Base-by-base conservation (phyloP, 306 rosid species). In the Vigna nakashimae region DNA sequence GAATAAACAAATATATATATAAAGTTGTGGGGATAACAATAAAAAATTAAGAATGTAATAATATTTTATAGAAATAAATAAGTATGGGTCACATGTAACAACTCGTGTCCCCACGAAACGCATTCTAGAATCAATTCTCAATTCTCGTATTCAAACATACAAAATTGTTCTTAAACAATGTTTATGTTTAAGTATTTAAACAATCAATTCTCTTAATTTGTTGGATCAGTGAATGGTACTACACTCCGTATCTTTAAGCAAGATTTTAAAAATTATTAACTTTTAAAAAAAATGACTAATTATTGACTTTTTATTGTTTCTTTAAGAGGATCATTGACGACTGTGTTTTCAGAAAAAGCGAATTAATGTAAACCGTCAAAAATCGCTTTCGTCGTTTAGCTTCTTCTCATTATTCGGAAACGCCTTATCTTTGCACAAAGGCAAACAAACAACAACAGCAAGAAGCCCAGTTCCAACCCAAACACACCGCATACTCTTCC, bases 341-440 rank as follows among this genome's bases (percentile, higher is more conserved):
- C 74, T 43, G 16, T 9, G 18, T 55, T 55, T 64, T 64, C 0
- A 5, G 6, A 26, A 26, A 42, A 55, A 48, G 79, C 6, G 57
- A 65, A 65, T 40, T 18, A 53, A 63, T 12, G 60, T 74, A 82
- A 58, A 50, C 50, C 68, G 82, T 83, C 78, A 83, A 85, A 81
- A 69, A 32, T 26, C 38, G n/a, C 2, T 69, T 77, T 87, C 85
- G 86, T 84, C 86, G 48, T 65, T 82, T 86, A 68, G 73, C 46
- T 38, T 30, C 51, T 74, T 49, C 67, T 1, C 56, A 81, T 73
- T 82, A 77, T 86, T 81, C 84, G 73, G 79, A 68, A 43, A 26
- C 38, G 7, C 76, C 82, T 80, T 82, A 82, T 86, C 90, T 82
- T 78, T 55, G 46, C 70, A 12, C 71, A 55, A 65, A 63, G 22